Conservation (phyloP, 2,329 filamentous ascomycete species). For the Fusarium lyarnte region DNA sequence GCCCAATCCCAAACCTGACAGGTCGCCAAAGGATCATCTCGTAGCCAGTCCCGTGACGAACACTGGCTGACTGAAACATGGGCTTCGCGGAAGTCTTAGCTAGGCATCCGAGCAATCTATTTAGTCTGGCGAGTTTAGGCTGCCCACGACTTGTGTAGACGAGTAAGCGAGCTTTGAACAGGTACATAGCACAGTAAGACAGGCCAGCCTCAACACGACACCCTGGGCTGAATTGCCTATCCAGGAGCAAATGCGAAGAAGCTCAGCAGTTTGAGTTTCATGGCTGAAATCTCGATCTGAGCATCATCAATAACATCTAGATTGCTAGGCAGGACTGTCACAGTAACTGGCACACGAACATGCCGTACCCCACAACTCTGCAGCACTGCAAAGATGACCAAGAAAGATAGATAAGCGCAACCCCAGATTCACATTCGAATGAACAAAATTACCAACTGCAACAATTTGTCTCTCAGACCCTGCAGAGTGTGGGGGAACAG, state of each 20-base stretch:
- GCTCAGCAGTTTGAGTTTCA: constrained; percentile 7
- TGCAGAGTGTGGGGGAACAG: constrained; percentile 37
- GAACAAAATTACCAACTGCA: constrained; percentile 15
- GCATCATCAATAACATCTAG: constrained; percentile 9
- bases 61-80: constrained; percentile 22
- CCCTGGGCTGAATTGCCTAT: constrained; percentile 1
- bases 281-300: constrained; percentile 14
- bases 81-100: constrained; percentile 21
- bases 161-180: background rate
- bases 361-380: constrained; percentile 4
- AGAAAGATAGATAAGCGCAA: background rate
- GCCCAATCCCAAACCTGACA: constrained; percentile 16
- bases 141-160: constrained; percentile 14
- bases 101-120: constrained; percentile 26
- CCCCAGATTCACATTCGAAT: background rate
- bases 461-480: constrained; percentile 30
- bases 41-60: constrained; percentile 25
- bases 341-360: background rate
- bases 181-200: constrained; percentile 20
- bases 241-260: background rate
- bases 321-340: background rate
- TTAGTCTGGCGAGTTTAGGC: constrained; percentile 14
- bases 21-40: constrained; percentile 17
- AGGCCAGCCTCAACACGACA: constrained; percentile 14
- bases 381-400: constrained; percentile 1